phyloP scores from a whole-genome alignment of 2,329 filamentous ascomycete species.

The Hypoxylon sp. region DNA sequence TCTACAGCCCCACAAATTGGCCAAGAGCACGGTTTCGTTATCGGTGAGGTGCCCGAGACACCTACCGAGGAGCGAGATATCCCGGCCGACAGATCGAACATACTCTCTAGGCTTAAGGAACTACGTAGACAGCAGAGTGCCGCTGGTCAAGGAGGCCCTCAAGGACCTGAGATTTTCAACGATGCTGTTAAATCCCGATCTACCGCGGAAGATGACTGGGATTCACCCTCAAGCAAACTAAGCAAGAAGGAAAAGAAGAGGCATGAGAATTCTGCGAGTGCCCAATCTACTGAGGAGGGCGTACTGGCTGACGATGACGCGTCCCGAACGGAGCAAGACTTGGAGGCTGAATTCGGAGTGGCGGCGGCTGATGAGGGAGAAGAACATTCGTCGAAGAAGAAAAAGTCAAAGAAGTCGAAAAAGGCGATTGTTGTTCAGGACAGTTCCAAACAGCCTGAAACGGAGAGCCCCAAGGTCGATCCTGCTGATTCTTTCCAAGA shows the following conservation, averaged over 20 bases:
- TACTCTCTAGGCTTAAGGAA: slow-evolving; percentile 46
- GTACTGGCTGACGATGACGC: slow-evolving; percentile 25
- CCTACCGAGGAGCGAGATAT: slow-evolving; percentile 53
- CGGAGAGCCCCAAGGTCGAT: slow-evolving; percentile 33
- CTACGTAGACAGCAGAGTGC: slow-evolving; percentile 56
- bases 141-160: slow-evolving; percentile 42
- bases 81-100: slow-evolving; percentile 42
- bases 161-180: slow-evolving; percentile 44
- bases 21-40: slow-evolving; percentile 58
- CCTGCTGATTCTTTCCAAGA: slow-evolving; percentile 30
- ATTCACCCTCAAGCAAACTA: slow-evolving; percentile 41
- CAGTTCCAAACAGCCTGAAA: slow-evolving; percentile 29
- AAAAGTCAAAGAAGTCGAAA: slow-evolving; percentile 46
- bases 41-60: slow-evolving; percentile 60
- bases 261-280: slow-evolving; percentile 56
- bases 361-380: slow-evolving; percentile 41
- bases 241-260: slow-evolving; percentile 58
- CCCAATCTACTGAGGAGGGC: slow-evolving; percentile 44
- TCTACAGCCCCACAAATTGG: slow-evolving; percentile 27
- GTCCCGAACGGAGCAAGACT: slow-evolving; percentile 37
- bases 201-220: slow-evolving; percentile 50
- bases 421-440: slow-evolving; percentile 46
- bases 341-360: slow-evolving; percentile 37
- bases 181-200: slow-evolving; percentile 36
- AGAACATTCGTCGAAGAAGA: slow-evolving; percentile 43